Base-by-base conservation (phyloP, 1,139 yeast genomes). In the Geotrichum bryndzae region DNA sequence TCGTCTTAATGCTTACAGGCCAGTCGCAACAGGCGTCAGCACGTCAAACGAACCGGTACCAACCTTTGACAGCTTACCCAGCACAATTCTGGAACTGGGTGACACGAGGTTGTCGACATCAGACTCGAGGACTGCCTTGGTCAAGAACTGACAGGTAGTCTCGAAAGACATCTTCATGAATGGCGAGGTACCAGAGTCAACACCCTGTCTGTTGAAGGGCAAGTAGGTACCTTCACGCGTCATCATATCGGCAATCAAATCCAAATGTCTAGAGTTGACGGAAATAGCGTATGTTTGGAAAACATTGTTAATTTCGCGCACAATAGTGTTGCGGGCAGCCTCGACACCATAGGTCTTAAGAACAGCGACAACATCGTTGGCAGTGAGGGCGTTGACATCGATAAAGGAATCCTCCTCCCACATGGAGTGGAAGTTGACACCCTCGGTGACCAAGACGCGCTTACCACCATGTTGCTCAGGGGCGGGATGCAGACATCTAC, bases 141-240 rank as follows among this genome's bases (percentile, higher is more conserved):
- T 94, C 76, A 95, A 83, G 82, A 95, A 95, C 76, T 90, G 96
- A 80, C 97, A 91, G 1, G 99, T 95, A 56, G 99, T 94, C 79
- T 95, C 99, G 76, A 91, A 95, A 64, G 97, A 90, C 99, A 95
- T 95, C 82, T 95, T 95, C 94, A 91, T 87, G 80, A 95, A 90
- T 41, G 98, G 89, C 11, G 98, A 92, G 1, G 98, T 91, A 27
- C 95, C 86, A 1, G 96, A 83, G 74, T 94, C 98, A 74, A 95
- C 92, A 76, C 99, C 99, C 79, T 91, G 97, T 82, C 99, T 88
- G 78, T 91, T 92, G 81, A 95, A 95, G 33, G 99, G 97, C 74
- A 94, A 80, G 74, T 92, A 95, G 2, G 95, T 84, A 71, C 99
- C 99, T 78, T 94, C 98, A 75, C 99, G 85, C 3, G 99, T 95